These are phyloP conservation scores for Phlebiopsis flavidoalba DNA, from an alignment of 768 basidiomycete genomes.

Conservation along the genomic window DNA sequence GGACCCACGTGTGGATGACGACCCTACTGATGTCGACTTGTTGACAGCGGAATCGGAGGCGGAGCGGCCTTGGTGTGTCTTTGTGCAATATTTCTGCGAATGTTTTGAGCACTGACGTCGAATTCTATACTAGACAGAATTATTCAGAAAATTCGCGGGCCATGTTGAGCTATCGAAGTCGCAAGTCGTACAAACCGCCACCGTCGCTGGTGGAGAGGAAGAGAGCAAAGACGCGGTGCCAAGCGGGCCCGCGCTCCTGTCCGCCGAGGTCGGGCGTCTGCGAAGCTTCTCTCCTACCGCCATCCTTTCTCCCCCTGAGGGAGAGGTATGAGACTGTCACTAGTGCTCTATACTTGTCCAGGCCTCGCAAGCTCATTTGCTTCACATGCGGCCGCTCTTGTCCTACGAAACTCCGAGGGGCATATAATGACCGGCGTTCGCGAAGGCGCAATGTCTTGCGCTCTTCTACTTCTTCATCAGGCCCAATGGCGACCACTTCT, in stretches of 20 bases:
- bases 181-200: background rate
- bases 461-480: background rate
- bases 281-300: background rate
- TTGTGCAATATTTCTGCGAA: background rate
- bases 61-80: background rate
- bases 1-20: background rate
- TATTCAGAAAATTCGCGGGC: background rate
- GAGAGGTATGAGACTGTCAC: background rate
- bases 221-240: background rate
- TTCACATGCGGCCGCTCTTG: background rate
- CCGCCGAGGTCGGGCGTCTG: background rate
- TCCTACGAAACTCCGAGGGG: background rate
- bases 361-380: background rate
- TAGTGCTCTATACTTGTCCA: background rate
- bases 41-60: background rate
- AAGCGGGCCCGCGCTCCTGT: background rate
- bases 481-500: slow-evolving; percentile 1
- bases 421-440: background rate
- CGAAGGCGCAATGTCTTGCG: background rate
- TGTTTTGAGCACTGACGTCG: background rate
- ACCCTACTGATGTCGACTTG: background rate
- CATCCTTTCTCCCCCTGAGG: background rate
- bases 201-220: background rate
- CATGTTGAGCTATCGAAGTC: background rate
- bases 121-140: background rate